Evolutionary conservation across 371 early-diverging fungal genomes (phyloP).

Genomic region (Saksenaea vasiformis): DNA sequence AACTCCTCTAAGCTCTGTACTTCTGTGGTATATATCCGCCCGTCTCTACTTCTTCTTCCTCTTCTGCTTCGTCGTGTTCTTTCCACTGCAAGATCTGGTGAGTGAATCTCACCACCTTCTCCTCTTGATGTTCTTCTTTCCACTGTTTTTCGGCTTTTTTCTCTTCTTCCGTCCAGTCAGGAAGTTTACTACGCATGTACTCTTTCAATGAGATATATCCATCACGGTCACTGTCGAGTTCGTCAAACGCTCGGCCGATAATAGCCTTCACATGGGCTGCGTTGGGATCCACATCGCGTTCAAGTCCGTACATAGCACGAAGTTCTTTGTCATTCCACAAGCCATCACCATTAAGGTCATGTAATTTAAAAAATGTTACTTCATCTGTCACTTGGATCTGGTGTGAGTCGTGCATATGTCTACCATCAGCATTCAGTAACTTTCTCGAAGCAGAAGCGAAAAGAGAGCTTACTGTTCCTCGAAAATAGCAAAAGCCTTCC

Average conservation of each 20-base stretch:
- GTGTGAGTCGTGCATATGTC: conserved; percentile 41
- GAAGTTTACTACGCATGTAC: conserved; percentile 28
- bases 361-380: conserved; percentile 43
- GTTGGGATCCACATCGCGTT: conserved; percentile 32
- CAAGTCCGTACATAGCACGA: conserved; percentile 35
- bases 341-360: conserved; percentile 44
- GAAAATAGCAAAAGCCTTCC: conserved; percentile 14
- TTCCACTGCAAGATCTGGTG: neutral
- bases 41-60: neutral
- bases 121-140: conserved; percentile 15
- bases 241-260: conserved; percentile 40
- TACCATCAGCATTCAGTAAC: neutral
- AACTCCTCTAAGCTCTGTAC: neutral
- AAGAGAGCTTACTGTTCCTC: conserved; percentile 21
- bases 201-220: conserved; percentile 34
- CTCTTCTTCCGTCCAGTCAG: conserved; percentile 23
- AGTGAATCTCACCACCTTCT: neutral
- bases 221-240: conserved; percentile 36
- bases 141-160: conserved; percentile 16
- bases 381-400: conserved; percentile 40
- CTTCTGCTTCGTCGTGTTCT: conserved; percentile 6
- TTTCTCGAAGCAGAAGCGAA: neutral
- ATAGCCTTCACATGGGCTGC: conserved; percentile 40
- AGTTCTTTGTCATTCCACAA: conserved; percentile 37
- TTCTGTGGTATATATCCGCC: neutral